Conservation (phyloP, 176 grass and related monocot genomes). For the Melocanna baccifera region DNA sequence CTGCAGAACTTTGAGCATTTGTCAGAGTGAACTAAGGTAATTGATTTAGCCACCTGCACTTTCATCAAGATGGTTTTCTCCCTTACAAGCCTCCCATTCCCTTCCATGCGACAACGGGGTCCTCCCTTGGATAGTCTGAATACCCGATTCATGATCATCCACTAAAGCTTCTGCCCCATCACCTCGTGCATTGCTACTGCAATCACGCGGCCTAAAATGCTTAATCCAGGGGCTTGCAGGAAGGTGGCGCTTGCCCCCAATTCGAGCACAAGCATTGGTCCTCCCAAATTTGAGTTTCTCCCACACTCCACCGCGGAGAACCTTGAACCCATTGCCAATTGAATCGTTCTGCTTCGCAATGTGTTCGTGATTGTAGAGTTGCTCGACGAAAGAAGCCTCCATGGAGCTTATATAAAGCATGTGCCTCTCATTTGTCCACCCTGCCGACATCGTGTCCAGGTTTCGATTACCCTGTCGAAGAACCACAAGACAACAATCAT, state of each 20-base stretch:
- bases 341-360: neutral
- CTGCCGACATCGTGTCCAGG: conserved; percentile 29
- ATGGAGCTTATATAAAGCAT: conserved; percentile 59
- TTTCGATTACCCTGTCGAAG: conserved; percentile 40
- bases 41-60: conserved; percentile 41
- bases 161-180: conserved; percentile 2
- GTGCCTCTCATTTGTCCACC: conserved; percentile 73
- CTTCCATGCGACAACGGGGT: conserved; percentile 23
- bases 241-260: conserved; percentile 26
- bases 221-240: conserved; percentile 60
- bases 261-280: conserved; percentile 6
- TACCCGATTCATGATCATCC: conserved; percentile 29
- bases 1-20: neutral
- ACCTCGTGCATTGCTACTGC: conserved; percentile 17
- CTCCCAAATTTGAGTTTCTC: conserved; percentile 52
- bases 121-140: conserved; percentile 32
- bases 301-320: conserved; percentile 51
- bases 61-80: conserved; percentile 16
- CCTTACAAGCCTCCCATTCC: conserved; percentile 34
- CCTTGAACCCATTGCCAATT: conserved; percentile 47
- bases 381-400: conserved; percentile 57
- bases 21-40: conserved; percentile 1
- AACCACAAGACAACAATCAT: neutral
- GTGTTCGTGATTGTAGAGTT: conserved; percentile 29
- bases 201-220: conserved; percentile 44